A percentile compares a stretch with the other conserved stretches of the same genome.
These are phyloP conservation scores for Phytophthora chlamydospora DNA, from an alignment of 352 stramenopile genomes.

Conservation along the genomic window DNA sequence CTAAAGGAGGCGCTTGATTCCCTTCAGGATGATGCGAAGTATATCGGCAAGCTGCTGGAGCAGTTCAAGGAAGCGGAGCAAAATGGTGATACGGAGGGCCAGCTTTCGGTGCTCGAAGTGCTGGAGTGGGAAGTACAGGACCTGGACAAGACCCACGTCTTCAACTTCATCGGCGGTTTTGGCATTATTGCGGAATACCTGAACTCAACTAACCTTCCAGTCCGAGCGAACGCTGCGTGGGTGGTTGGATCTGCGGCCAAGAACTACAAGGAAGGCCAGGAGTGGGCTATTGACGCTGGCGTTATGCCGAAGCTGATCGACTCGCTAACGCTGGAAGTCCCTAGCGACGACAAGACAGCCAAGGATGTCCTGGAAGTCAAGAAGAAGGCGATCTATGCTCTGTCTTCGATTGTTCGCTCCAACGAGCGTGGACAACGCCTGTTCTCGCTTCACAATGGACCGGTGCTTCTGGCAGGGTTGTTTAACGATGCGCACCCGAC, in stretches of 20 bases:
- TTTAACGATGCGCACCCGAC: constrained; percentile 48
- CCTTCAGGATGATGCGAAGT: constrained; percentile 85
- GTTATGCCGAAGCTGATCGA: constrained; percentile 72
- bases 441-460: constrained; percentile 56
- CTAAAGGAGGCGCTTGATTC: constrained; percentile 78
- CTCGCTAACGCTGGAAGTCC: constrained; percentile 51
- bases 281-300: constrained; percentile 80
- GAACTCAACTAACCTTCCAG: constrained; percentile 68
- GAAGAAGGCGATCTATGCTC: constrained; percentile 83
- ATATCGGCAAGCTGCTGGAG: constrained; percentile 76
- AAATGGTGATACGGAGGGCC: constrained; percentile 47
- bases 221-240: constrained; percentile 71
- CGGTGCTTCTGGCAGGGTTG: constrained; percentile 44
- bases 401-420: constrained; percentile 72
- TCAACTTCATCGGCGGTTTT: constrained; percentile 89
- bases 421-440: constrained; percentile 75
- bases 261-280: constrained; percentile 84
- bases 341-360: constrained; percentile 14
- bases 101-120: constrained; percentile 67
- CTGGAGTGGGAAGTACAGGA: constrained; percentile 90
- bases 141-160: constrained; percentile 87
- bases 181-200: constrained; percentile 71
- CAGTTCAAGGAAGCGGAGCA: constrained; percentile 67
- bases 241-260: constrained; percentile 80
- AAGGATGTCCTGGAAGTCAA: constrained; percentile 71